phyloP scores from a whole-genome alignment of 1,139 yeast genomes.

The Blastobotrys aristatus region DNA sequence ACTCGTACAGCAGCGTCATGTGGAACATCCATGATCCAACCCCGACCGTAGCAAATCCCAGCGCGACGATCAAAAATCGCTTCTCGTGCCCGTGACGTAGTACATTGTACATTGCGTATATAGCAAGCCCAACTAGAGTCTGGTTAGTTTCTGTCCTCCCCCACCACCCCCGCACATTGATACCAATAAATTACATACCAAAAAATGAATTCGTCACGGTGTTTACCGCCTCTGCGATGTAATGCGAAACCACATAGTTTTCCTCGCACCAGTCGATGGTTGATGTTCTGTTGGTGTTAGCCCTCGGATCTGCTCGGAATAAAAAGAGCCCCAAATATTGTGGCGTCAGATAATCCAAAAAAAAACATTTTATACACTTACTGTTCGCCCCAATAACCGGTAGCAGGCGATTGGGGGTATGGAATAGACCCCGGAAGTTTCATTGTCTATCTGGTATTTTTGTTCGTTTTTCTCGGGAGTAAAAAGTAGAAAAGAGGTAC shows the following conservation, averaged over 20 bases:
- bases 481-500: too few relatives aligned
- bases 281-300: slow-evolving; percentile 35
- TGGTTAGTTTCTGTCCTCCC: too few relatives aligned
- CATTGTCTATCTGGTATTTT: not conserved
- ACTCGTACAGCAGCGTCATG: slow-evolving; percentile 86
- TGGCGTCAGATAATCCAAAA: too few relatives aligned
- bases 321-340: not conserved
- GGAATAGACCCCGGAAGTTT: slow-evolving; percentile 24
- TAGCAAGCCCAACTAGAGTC: slow-evolving; percentile 51
- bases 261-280: slow-evolving; percentile 98
- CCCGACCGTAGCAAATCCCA: slow-evolving; percentile 86
- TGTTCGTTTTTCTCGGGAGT: not conserved
- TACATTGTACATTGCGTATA: slow-evolving; percentile 61
- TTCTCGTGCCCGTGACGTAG: slow-evolving; percentile 55
- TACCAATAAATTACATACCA: slow-evolving; percentile 25
- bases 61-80: slow-evolving; percentile 63
- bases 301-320: not conserved
- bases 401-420: slow-evolving; percentile 29
- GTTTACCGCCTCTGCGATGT: slow-evolving; percentile 84
- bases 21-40: slow-evolving; percentile 93
- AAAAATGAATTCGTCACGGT: slow-evolving; percentile 72
- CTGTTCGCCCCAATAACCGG: slow-evolving; percentile 33
- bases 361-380: slow-evolving; percentile 17
- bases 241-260: slow-evolving; percentile 79
- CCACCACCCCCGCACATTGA: too few relatives aligned